Percentiles rank a stretch among this genome's conserved stretches.
phyloP scores from a whole-genome alignment of 192 early-diverging fungal species.

The Backusella sp. region DNA sequence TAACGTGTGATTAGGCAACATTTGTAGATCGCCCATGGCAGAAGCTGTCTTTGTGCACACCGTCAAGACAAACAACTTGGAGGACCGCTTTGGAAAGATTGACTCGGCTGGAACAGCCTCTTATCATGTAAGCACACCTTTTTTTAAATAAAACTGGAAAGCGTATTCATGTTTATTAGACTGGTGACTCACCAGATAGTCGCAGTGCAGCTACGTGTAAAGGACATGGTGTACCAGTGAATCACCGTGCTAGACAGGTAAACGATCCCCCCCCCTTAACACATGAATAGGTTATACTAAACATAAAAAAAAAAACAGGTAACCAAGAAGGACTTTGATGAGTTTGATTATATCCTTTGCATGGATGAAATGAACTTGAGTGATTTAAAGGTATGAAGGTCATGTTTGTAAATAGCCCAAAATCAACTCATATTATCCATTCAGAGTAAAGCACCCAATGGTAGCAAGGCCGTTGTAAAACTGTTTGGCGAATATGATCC shows the following conservation, averaged over 20 bases:
- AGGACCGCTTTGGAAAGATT: constrained; percentile 57
- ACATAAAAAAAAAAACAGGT: constrained; percentile 24
- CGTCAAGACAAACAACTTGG: constrained; percentile 58
- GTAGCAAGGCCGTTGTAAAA: constrained; percentile 44
- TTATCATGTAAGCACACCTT: constrained; percentile 61
- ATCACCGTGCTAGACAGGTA: constrained; percentile 74
- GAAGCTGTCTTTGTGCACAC: constrained; percentile 86
- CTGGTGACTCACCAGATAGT: constrained; percentile 68
- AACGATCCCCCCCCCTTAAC: not conserved
- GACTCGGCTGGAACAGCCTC: constrained; percentile 86
- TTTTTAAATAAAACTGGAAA: too few species aligned
- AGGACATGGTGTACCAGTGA: constrained; percentile 70
- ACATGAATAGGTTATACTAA: too few species aligned
- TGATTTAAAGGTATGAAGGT: constrained; percentile 46
- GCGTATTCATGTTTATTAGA: constrained; percentile 19
- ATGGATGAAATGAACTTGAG: constrained; percentile 85
- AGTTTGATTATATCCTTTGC: constrained; percentile 87
- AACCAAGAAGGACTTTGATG: constrained; percentile 53
- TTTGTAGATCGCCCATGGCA: constrained; percentile 76
- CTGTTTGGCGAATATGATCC: constrained; percentile 84
- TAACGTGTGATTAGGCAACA: constrained; percentile 28
- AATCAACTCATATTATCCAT: not conserved
- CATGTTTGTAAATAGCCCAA: too few species aligned
- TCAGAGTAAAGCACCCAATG: constrained; percentile 22
- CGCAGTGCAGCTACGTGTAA: constrained; percentile 67